Base-by-base conservation (phyloP, 805 yeast genomes). In the Grigorovia jiainica region DNA sequence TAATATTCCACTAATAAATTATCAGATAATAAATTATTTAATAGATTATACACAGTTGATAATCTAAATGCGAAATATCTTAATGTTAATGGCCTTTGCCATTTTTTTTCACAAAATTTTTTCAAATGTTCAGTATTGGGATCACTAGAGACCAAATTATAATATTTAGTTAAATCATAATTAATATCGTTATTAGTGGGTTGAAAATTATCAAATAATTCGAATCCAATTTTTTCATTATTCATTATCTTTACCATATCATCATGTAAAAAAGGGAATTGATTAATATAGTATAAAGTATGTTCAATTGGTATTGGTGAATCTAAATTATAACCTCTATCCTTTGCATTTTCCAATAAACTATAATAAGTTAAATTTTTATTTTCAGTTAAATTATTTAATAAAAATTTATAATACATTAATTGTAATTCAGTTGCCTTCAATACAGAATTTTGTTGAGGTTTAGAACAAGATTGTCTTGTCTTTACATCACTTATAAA, bases 401-500 rank as follows among this genome's bases (percentile, higher is more conserved):
- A 48, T 40, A 82, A 67, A 34, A 65, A 58, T 17, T 75, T 63
- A 54, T 83, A 83, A 47, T 77, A 71, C 60, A 69, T 68, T 3
- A 79, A 77, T 61, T 83, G 92, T n/a, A 68, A 45, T 50, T 71
- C 70, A 2, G 83, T 71, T 5, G 72, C 65, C 3, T 60, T 52
- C 11, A 75, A 45, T 1, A 78, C 80, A 10, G 75, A 67, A 1
- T 58, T 50, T 47, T 76, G 82, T 0, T 48, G 38, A 0, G 89
- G 87, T 1, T 72, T 45, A 1, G 47, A 50, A 33, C 61, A 64
- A 34, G 51, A 51, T 0, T 64, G 52, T 41, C 89, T 64, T 1
- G 89, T 81, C 57, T 82, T 82, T 20, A 81, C 72, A 58, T 82
- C 92, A 41, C 67, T 64, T 2, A 73, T 63, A 7, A 59, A 44